phyloP scores from a whole-genome alignment of 805 yeast genomes.

The Nakazawaea holstii region DNA sequence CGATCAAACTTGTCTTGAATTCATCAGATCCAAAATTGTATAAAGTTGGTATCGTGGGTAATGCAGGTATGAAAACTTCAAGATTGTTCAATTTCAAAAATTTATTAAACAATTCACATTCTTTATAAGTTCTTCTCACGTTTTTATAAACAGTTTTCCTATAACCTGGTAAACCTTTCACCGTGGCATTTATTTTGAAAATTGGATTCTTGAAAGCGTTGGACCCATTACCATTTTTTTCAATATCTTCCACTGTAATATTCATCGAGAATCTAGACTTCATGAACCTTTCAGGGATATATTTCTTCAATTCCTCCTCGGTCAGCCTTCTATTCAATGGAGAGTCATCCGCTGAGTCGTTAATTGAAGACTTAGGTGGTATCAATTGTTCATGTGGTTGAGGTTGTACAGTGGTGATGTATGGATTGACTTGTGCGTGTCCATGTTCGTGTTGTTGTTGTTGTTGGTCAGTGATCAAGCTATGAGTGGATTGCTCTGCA shows the following conservation, averaged over 20 bases:
- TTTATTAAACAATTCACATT: conserved; percentile 68
- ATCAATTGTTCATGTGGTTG: neutral
- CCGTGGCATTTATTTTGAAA: conserved; percentile 59
- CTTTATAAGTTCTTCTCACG: conserved; percentile 75
- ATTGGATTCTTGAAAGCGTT: conserved; percentile 75
- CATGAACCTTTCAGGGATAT: conserved; percentile 47
- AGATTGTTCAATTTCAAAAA: conserved; percentile 77
- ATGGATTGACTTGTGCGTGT: neutral
- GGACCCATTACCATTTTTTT: conserved; percentile 45
- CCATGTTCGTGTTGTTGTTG: conserved; percentile 1
- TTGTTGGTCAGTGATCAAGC: conserved; percentile 6
- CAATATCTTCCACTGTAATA: conserved; percentile 63
- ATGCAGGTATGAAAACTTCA: conserved; percentile 88
- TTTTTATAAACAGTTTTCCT: conserved; percentile 67
- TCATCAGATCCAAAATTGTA: conserved; percentile 85
- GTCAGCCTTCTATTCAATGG: conserved; percentile 22
- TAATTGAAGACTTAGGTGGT: neutral
- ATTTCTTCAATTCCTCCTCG: conserved; percentile 35
- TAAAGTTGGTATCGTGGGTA: conserved; percentile 70
- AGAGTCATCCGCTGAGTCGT: conserved; percentile 12
- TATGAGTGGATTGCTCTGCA: conserved; percentile 34
- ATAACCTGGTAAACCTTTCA: conserved; percentile 63
- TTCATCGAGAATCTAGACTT: conserved; percentile 33
- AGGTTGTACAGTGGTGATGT: neutral
- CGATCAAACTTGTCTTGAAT: conserved; percentile 52